Base-by-base conservation (phyloP, 345 rosid genomes). In the Conringia planisiliqua region DNA sequence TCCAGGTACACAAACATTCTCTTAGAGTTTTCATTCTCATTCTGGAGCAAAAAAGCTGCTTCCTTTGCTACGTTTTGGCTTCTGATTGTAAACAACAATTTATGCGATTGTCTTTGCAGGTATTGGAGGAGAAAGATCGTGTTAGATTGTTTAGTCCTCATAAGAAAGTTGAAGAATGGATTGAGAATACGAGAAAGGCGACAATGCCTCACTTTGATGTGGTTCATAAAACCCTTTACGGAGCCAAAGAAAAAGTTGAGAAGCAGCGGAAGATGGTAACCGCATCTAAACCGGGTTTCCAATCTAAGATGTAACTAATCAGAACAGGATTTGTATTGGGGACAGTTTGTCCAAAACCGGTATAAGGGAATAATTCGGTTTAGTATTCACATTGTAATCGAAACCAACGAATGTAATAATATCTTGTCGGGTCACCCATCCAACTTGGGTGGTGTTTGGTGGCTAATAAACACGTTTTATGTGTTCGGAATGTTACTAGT, bases 141-240 rank as follows among this genome's bases (percentile, higher is more conserved):
- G 26, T 66, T 43, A 78, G 87, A 64, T 48, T 90, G 58, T 75
- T 91, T 0, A 81, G 82, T 73, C 92, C 92, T 10, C 71, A 83
- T 72, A 82, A 86, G 81, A 89, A 87, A 83, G 90, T 93, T 54
- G 83, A 79, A 63, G 81, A 87, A 57, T 93, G 98, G 98, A 80
- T 91, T 52, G 90, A 86, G 76, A 75, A 74, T 72, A 89, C 94
- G 17, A 90, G 78, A 71, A 81, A 79, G 14, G 91, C 91, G 22
- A 88, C 90, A 1, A 79, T 67, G 54, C 96, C 97, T 50, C 86
- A 89, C 77, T 93, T 93, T 73, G 90, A 90, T 62, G 93, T 85
- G 68, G 91, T 87, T 54, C 92, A 89, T 70, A 60, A 86, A 51
- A 26, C 57, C 71, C 78, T 93, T 74, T 83, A 78, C 72, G 80